phyloP scores from a whole-genome alignment of 164 flowering plant species.

The Vitis rotundifolia region DNA sequence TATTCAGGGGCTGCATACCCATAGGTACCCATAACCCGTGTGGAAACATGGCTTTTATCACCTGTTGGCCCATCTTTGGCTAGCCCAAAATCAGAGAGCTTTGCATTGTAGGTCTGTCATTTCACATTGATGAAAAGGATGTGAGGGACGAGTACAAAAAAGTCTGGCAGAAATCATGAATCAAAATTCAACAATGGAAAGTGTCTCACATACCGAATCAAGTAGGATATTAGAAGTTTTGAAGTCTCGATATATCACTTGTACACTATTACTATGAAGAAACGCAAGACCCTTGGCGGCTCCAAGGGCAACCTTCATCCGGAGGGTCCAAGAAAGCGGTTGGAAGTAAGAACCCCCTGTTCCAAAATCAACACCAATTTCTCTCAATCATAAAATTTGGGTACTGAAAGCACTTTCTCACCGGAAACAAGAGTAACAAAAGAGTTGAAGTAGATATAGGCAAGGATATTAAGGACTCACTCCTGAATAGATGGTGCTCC shows the following conservation, averaged over 20 bases:
- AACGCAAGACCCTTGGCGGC: constrained; percentile 88
- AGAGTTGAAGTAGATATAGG: background rate
- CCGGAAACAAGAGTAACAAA: background rate
- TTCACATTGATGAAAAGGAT: constrained; percentile 2
- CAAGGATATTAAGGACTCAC: constrained; percentile 41
- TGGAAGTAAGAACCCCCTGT: constrained; percentile 75
- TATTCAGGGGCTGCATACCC: constrained; percentile 96
- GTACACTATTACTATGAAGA: constrained; percentile 68
- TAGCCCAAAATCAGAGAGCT: constrained; percentile 88
- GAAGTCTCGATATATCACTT: constrained; percentile 82
- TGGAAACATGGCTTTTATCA: constrained; percentile 76
- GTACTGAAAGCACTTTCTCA: background rate
- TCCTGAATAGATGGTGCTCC: constrained; percentile 83
- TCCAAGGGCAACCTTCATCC: constrained; percentile 78
- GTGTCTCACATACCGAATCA: constrained; percentile 52
- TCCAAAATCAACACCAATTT: constrained; percentile 8
- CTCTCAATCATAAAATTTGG: background rate
- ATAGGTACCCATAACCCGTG: constrained; percentile 88
- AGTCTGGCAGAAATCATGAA: background rate
- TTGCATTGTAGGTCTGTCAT: constrained; percentile 65
- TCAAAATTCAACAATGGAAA: background rate
- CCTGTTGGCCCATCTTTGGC: constrained; percentile 91
- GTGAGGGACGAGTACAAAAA: background rate
- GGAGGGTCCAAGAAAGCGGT: constrained; percentile 77
- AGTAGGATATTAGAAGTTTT: constrained; percentile 75